Evolutionary conservation across 768 basidiomycete species (phyloP), one percentile per base, ranked within the genome.

Genomic region (Phaffia australis): DNA sequence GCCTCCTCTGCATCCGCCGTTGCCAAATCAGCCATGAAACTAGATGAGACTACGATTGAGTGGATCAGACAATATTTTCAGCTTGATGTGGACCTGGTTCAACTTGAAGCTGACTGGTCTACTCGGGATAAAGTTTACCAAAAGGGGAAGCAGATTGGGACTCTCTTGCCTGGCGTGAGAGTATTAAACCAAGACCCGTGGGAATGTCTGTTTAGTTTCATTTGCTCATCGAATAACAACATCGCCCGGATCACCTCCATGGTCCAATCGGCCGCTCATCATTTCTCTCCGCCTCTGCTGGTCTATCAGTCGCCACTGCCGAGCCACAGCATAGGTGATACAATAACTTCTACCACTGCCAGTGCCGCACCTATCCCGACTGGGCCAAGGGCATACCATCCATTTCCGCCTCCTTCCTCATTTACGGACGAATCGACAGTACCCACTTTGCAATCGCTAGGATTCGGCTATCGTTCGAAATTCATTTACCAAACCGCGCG

Each of bases 221-320:
- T 99, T 70, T 98, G 94, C 74, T 95, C 92, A 2, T 89, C 90
- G 2, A 97, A 97, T 73, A 98, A 98, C 75, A 92, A 98, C 72
- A 98, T 99, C 60, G 78, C 84, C 6, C 87, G 95, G 7, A 99
- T 99, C 72, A 87, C 89, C 19, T 88, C 87, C 65, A 92, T 98
- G 87, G 85, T 98, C 32, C 86, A 89, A 69, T 81, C 83, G 23
- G 82, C 98, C 18, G 89, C 88, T 75, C 81, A 77, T 21, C 80
- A 87, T 25, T 95, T 85, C 73, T 91, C 91, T 1, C 80, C 83
- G 16, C 78, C 83, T 27, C 78, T 93, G 19, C 74, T 92, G 32
- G 80, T 82, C 73, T 82, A 6, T 42, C 35, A 42, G 35, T 11
- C 35, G 4, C 35, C 11, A 11, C 11, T 11, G 11, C 11, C 35